Base-by-base conservation (phyloP, 2,329 filamentous ascomycete genomes). In the Exserohilum turcica region DNA sequence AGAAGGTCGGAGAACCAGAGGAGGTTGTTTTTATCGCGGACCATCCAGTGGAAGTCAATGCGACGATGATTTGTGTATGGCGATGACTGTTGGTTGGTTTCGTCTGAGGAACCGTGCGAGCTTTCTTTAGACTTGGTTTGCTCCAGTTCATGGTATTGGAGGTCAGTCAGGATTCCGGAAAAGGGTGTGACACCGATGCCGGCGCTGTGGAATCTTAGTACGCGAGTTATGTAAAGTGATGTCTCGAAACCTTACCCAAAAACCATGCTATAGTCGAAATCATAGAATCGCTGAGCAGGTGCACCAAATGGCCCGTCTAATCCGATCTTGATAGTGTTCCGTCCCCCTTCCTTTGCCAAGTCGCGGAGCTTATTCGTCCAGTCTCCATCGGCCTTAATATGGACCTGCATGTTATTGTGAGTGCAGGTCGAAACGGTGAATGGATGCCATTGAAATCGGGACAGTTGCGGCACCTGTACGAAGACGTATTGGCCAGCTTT, bases 1-100 rank as follows among this genome's bases (percentile, higher is more conserved):
- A 85, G 76, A 0, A 85, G 77, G 57, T 83, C 78, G 0, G 82
- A 82, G 45, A 86, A 81, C 83, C 83, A 85, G 3, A 81, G 74
- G 0, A 85, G 75, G 44, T 82, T 77, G 66, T 84, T 84, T 50
- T 78, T 77, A 40, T 85, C 82, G 18, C 82, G 80, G 0, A 85
- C 82, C 57, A 82, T 83, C 83, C 83, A 85, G 67, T 85, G 82
- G 52, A 85, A 84, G 60, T 85, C 83, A 1, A 84, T 78, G 3
- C 82, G 77, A 29, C 82, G 78, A 57, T 80, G 79, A 18, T 72
- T 60, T 1, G 71, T 64, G 28, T 75, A 77, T 2, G 63, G 66
- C 4, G 64, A 61, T 16, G 46, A 31, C 1, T 56, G 42, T 13
- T 54, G 48, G 13, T 39, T 39, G 21, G 55, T 43, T 27, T 56